Conservation (phyloP, 2,329 filamentous ascomycete species). For the Teratosphaeria zuluensis region DNA sequence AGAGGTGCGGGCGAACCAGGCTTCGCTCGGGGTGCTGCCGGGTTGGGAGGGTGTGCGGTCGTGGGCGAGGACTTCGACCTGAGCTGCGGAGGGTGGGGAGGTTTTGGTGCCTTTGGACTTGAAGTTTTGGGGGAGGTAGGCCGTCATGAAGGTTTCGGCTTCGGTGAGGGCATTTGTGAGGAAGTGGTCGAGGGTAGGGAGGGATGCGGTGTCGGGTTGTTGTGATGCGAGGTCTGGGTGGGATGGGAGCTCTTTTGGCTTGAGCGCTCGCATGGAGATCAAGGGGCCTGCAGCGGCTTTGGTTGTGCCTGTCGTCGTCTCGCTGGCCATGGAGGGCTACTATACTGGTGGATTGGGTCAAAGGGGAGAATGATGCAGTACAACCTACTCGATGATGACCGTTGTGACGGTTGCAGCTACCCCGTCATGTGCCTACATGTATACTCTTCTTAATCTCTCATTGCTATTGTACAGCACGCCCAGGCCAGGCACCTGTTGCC, state of each 20-base stretch:
- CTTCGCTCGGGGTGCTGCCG: slow-evolving; percentile 32
- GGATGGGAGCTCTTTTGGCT: slow-evolving; percentile 22
- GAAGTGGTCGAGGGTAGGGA: slow-evolving; percentile 42
- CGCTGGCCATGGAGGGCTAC: not conserved
- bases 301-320: not conserved
- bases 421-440: not conserved
- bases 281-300: not conserved
- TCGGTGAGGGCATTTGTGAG: slow-evolving; percentile 47
- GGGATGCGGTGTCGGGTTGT: slow-evolving; percentile 14
- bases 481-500: too few relatives aligned
- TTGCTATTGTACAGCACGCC: not conserved
- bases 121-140: slow-evolving; percentile 46
- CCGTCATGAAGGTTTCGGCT: slow-evolving; percentile 49
- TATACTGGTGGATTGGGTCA: not conserved
- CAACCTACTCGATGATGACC: not conserved
- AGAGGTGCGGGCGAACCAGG: slow-evolving; percentile 56
- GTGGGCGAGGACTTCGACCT: slow-evolving; percentile 46
- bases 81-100: slow-evolving; percentile 40
- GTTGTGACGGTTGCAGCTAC: not conserved
- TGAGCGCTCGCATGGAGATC: slow-evolving; percentile 25
- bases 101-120: slow-evolving; percentile 40
- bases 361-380: too few relatives aligned
- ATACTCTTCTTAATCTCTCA: not conserved
- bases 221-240: slow-evolving; percentile 21
- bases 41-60: slow-evolving; percentile 25